Evolutionary conservation across 352 stramenopile genomes (phyloP), one percentile per base, ranked within the genome.

Genomic region (Pythium myriotylum): DNA sequence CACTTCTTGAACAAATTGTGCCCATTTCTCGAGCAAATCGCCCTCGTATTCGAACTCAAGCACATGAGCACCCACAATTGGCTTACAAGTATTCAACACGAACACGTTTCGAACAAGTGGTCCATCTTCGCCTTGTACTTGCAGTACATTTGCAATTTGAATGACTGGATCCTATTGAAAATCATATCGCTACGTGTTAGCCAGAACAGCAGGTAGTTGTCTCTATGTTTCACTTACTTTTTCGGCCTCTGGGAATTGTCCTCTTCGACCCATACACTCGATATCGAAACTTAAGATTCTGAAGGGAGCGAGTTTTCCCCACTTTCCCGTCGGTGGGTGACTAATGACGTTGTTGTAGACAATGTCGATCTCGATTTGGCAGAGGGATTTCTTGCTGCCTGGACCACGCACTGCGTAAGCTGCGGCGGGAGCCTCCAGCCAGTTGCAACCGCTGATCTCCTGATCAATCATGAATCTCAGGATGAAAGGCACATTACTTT

Each of bases 391-490:
- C 65, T 97, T 98, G 59, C 93, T 67, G 0, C 47, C 48, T 0
- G 65, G 49, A 23, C 51, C 50, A 37, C 95, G 85, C 29, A 99
- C 68, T 35, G 82, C 68, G 74, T 99, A 99, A 6, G 83, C 97
- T 5, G 81, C 92, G 12, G 74, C 74, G 3, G 95, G 93, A 1
- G 98, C 72, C 63, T 98, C 97, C 22, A 99, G 62, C 97, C 97
- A 99, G 69, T 98, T 98, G 59, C 97, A 98, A 23, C 98, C 98
- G 4, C 79, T 85, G 61, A 99, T 98, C 26, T 98, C 85, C 46
- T 94, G 78, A 73, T 99, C 98, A 72, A 99, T 99, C 96, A 99
- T 99, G 79, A 98, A 99, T 10, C 98, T 92, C 62, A 99, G 79
- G 14, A 99, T 94, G 84, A 98, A 99, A 7, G 97, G 97, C 33